Base-by-base conservation (phyloP, 225 moss, liverwort and hornwort species). In the Straminergon stramineum region DNA sequence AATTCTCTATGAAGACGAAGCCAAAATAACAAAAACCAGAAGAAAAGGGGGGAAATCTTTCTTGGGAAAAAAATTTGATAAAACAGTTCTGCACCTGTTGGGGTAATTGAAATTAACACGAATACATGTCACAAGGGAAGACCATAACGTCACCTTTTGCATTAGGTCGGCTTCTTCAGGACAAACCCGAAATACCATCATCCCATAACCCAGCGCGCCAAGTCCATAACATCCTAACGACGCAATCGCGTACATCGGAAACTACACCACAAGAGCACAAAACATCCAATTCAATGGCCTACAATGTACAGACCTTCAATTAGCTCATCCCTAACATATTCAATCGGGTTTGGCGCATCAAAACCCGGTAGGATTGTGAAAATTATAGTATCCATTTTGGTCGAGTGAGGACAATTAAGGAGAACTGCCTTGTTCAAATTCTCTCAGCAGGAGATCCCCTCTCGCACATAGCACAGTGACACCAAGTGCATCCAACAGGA, bases 151-250 rank as follows among this genome's bases (percentile, higher is more conserved):
- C 71, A 97, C 98, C 98, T 96, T 93, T 74, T 96, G 97, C 89
- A 99, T 88, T 31, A 99, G 91, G 52, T 91, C 90, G 64, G 93
- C 95, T 85, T 99, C 97, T 69, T 97, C 90, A 80, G 99, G 96
- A 86, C 97, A 97, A 28, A 96, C 94, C 67, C 94, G 92, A 89
- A 99, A 99, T 39, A 97, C 95, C 95, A 97, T 90, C 85, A 99
- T 93, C 81, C 99, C 99, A 84, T 97, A 99, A 69, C 97, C 99
- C 84, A 99, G 92, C 84, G 95, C 95, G 48, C 96, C 97, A 39
- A 99, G 91, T 56, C 95, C 99, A 87, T 99, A 97, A 88, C 96
- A 99, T 62, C 97, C 99, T 61, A 97, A 93, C 48, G 96, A 92
- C 75, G 96, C 93, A 66, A 99, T 93, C 45, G 95, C 96, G 74